Evolutionary conservation across 257 asterid species (phyloP).

Genomic region (Forsythia suspensa): DNA sequence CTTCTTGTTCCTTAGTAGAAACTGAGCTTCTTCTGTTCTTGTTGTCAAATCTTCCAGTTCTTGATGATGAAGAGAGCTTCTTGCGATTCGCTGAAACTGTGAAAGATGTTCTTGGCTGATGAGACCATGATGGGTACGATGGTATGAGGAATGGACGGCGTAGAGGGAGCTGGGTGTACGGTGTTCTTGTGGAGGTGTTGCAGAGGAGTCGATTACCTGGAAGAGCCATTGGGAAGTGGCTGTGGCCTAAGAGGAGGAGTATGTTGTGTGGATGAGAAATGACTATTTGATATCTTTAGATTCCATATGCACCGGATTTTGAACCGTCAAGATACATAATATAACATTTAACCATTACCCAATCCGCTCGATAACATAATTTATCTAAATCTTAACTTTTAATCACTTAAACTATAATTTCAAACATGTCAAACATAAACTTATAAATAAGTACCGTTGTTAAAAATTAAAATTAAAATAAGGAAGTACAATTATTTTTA

Average conservation of each 20-base stretch:
- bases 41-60: constrained; percentile 72
- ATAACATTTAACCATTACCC: no score
- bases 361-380: no score
- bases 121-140: constrained; percentile 32
- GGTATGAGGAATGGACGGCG: constrained; percentile 35
- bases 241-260: not conserved
- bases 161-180: constrained; percentile 30
- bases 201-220: constrained; percentile 55
- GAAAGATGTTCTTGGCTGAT: constrained; percentile 33
- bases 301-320: no score
- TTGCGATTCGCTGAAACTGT: constrained; percentile 67
- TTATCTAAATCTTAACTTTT: no score
- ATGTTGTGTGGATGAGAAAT: constrained; percentile 16
- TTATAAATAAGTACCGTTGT: no score
- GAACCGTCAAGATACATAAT: no score
- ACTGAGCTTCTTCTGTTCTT: constrained; percentile 61
- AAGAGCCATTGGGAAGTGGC: constrained; percentile 64
- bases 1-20: constrained; percentile 48
- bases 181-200: constrained; percentile 32
- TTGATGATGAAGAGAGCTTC: constrained; percentile 50
- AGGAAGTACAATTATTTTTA: no score
- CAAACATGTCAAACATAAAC: no score
- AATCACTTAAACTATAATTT: no score
- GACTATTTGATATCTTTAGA: not conserved
- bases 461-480: no score